These are phyloP conservation scores for Zygnema circumcarinatum DNA, from an alignment of 139 green algal species.

Conservation along the genomic window DNA sequence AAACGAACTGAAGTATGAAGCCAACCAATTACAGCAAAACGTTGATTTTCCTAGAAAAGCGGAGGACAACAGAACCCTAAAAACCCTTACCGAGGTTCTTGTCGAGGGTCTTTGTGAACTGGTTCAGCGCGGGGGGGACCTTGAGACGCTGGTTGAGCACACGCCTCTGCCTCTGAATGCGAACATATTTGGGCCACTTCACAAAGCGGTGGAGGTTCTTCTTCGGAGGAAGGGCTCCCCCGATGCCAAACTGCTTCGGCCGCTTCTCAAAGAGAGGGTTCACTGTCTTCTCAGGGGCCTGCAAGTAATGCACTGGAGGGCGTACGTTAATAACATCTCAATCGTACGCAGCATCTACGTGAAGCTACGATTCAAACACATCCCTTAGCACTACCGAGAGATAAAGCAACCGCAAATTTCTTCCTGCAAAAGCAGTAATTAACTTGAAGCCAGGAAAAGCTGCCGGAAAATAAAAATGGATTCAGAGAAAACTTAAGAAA, in stretches of 20 bases:
- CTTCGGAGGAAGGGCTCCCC: conserved; percentile 83
- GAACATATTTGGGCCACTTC: conserved; percentile 99
- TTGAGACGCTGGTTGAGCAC: conserved; percentile 85
- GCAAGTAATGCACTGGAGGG: not conserved
- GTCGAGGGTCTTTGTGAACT: conserved; percentile 87
- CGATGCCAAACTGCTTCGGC: conserved; percentile 91
- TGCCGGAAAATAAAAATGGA: not conserved
- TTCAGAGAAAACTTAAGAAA: not conserved
- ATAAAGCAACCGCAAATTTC: not conserved
- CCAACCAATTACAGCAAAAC: too few relatives aligned
- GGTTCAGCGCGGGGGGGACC: conserved; percentile 83
- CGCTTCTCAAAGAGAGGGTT: conserved; percentile 96
- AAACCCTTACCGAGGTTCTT: conserved; percentile 89
- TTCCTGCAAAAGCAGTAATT: not conserved
- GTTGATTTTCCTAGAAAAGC: too few relatives aligned
- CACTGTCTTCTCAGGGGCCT: conserved; percentile 29
- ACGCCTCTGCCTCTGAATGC: conserved; percentile 94
- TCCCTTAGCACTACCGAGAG: not conserved
- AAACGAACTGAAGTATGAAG: too few relatives aligned
- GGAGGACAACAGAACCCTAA: too few relatives aligned
- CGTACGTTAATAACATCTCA: not conserved
- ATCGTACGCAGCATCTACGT: not conserved
- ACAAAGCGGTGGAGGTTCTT: conserved; percentile 95
- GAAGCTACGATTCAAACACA: not conserved
- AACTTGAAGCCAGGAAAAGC: not conserved